Base-by-base conservation (phyloP, 768 basidiomycete species). In the Pisolithus microcarpus region DNA sequence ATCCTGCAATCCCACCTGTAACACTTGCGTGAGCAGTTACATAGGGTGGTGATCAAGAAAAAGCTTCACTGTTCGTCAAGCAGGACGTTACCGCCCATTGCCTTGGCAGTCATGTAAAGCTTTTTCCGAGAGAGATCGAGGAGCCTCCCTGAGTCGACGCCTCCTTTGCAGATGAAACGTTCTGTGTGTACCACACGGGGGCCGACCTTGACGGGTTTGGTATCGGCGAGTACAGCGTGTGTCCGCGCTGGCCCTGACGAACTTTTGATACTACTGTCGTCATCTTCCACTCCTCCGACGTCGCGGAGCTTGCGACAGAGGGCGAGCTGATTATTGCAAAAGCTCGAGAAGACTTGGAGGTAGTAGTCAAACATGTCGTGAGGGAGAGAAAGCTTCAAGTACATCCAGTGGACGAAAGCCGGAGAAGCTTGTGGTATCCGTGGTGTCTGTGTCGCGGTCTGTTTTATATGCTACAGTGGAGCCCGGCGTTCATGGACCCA, bases 1-100 rank as follows among this genome's bases (percentile, higher is more conserved):
- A 70, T 70, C 36, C 60, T 61, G 50, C 70, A 72, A 43, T 69
- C 63, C 69, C 69, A 70, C 56, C 69, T 70, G 43, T 30, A 50
- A 60, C 49, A 54, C 46, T 48, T 23, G 16, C 5, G n/a, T 45
- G 7, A 49, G 57, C 54, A 23, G 58, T 54, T 54, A 53, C 51
- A 52, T 10, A 55, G 55, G 26, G 51, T 45, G 44, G 39, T 46
- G 51, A 58, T 56, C 57, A 49, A 52, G 48, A 54, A 53, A 52
- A 46, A 39, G 48, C 53, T 67, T 52, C 36, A 72, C 69, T 65
- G 60, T 44, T 70, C 69, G 44, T 70, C 69, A 23, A 70, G 55
- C 5, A 70, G 58, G 34, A 69, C 64, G 46, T 71, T 72, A 7
- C 68, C 71, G 4, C 69, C 69, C 60, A 70, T 65, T 37, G 53